Percentiles rank a stretch among this genome's conserved stretches.
Evolutionary conservation across 2,329 filamentous ascomycete genomes (phyloP).

Genomic region (Orbilia quercus): DNA sequence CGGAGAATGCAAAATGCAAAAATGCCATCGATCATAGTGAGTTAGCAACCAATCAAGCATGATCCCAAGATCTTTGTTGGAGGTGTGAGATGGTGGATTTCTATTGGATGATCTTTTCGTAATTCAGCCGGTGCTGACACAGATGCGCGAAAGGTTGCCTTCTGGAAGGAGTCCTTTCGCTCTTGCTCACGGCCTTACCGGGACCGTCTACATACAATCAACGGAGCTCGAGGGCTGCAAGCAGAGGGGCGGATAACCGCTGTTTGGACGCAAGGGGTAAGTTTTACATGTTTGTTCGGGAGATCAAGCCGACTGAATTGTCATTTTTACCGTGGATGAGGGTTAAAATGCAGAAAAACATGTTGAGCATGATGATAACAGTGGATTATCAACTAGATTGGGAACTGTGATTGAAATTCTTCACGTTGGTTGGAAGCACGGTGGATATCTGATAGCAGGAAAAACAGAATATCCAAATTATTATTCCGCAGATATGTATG

Average conservation of each 20-base stretch:
- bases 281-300: conserved; percentile 29
- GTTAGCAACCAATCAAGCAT: conserved; percentile 31
- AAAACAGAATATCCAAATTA: conserved; percentile 10
- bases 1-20: conserved; percentile 43
- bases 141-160: conserved; percentile 4
- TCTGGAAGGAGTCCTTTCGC: conserved; percentile 20
- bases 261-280: conserved; percentile 37
- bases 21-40: conserved; percentile 11
- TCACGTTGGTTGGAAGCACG: conserved; percentile 7
- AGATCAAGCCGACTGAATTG: conserved; percentile 21
- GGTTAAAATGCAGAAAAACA: conserved; percentile 26
- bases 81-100: conserved; percentile 26
- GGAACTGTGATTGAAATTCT: conserved; percentile 50
- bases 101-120: conserved; percentile 39
- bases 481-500: conserved; percentile 8
- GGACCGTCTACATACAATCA: neutral
- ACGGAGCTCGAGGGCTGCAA: conserved; percentile 23
- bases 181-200: neutral
- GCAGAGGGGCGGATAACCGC: conserved; percentile 17
- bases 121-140: conserved; percentile 49
- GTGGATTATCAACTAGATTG: conserved; percentile 33
- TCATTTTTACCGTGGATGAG: conserved; percentile 25
- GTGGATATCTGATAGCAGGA: conserved; percentile 23
- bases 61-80: conserved; percentile 9
- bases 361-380: no score